Conservation (phyloP, 2,329 filamentous ascomycete species). For the Aspergillus sp. region DNA sequence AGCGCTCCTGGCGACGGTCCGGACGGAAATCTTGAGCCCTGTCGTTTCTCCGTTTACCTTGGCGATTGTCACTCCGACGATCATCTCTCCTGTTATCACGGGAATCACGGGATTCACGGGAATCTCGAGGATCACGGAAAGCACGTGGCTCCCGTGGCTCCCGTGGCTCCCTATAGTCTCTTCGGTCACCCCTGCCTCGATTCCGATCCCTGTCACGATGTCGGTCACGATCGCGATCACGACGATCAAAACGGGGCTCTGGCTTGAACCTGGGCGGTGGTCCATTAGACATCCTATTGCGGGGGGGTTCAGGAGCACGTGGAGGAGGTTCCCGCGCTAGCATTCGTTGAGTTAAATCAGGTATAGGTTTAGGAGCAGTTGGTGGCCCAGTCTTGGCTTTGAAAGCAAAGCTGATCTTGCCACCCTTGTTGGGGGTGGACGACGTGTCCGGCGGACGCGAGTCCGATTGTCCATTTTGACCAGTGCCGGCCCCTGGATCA, state of each 20-base stretch:
- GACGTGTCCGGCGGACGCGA: constrained; percentile 55
- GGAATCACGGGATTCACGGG: constrained; percentile 17
- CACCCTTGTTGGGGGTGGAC: constrained; percentile 53
- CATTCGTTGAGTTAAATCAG: constrained; percentile 51
- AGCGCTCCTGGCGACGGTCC: constrained; percentile 51
- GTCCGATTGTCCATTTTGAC: constrained; percentile 56
- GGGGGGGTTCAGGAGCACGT: constrained; percentile 33
- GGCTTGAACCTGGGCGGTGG: constrained; percentile 41
- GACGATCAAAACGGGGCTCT: constrained; percentile 42
- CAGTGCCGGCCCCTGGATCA: constrained; percentile 34
- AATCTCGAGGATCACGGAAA: constrained; percentile 29
- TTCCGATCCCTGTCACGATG: constrained; percentile 32
- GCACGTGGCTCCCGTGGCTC: constrained; percentile 22
- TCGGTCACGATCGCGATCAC: constrained; percentile 39
- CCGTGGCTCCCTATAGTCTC: constrained; percentile 33
- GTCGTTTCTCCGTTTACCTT: constrained; percentile 40
- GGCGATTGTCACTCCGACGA: constrained; percentile 41
- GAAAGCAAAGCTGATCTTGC: constrained; percentile 91
- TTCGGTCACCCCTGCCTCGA: constrained; percentile 33
- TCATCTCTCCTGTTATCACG: constrained; percentile 38
- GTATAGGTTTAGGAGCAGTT: constrained; percentile 52
- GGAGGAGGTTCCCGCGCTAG: constrained; percentile 41
- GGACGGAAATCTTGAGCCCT: constrained; percentile 32
- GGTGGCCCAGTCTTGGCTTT: constrained; percentile 70
- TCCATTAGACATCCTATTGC: constrained; percentile 39